Evolutionary conservation across 2,329 filamentous ascomycete genomes (phyloP).

Genomic region (Microdochium bolleyi): DNA sequence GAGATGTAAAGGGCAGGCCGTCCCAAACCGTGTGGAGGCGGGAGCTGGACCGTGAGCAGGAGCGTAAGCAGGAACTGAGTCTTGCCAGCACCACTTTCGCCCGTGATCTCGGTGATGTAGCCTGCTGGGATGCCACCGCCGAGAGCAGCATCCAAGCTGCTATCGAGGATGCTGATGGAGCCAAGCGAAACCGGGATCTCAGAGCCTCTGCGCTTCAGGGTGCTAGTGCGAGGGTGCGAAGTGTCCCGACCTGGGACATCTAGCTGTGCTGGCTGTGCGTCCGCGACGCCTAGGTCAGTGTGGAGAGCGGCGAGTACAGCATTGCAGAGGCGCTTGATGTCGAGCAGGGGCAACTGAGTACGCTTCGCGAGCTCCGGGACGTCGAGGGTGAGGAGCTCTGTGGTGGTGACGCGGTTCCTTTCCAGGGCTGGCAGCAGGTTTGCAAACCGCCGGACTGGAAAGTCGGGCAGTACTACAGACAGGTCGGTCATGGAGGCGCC

Average conservation of each 20-base stretch:
- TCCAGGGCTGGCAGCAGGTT: conserved; percentile 76
- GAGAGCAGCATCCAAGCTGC: conserved; percentile 59
- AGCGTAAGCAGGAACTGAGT: conserved; percentile 86
- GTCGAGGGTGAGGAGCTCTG: conserved; percentile 81
- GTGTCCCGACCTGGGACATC: neutral
- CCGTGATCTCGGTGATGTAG: conserved; percentile 80
- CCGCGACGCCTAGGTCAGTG: conserved; percentile 40
- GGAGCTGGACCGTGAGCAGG: conserved; percentile 76
- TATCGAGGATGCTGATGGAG: conserved; percentile 74
- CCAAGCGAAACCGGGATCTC: conserved; percentile 31
- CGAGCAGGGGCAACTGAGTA: conserved; percentile 71
- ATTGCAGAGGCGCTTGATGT: conserved; percentile 66
- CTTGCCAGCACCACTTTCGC: conserved; percentile 91
- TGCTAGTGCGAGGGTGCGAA: neutral
- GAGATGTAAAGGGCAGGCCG: conserved; percentile 86
- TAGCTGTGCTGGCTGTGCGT: neutral
- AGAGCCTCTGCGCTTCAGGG: conserved; percentile 23
- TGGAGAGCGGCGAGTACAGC: conserved; percentile 62
- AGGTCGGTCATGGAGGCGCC: conserved; percentile 69
- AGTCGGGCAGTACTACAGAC: conserved; percentile 71
- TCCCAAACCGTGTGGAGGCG: conserved; percentile 60
- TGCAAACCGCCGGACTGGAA: conserved; percentile 62
- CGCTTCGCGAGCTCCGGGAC: conserved; percentile 76
- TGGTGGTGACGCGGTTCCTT: conserved; percentile 65
- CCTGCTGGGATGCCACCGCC: conserved; percentile 75